Evolutionary conservation across 2,329 filamentous ascomycete species (phyloP), one percentile per base, ranked within the genome.

Genomic region (Arthrobotrys conoides): DNA sequence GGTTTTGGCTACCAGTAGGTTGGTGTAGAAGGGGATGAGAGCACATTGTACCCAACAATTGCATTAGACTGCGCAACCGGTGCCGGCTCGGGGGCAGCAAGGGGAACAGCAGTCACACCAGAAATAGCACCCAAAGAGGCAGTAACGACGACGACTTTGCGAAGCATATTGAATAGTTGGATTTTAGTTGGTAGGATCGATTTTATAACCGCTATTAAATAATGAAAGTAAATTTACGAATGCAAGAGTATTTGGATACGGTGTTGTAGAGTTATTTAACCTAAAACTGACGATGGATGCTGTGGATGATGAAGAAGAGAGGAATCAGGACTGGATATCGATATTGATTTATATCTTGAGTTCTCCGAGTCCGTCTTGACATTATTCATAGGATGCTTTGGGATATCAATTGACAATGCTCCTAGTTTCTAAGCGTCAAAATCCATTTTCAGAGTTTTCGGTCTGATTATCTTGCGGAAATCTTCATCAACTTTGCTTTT

Each of bases 121-220:
- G 51, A n/a, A 18, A 55, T 55, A 12, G 24, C 51, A 6, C 51
- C 51, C 51, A 55, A 55, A 33, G 51, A 33, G 16, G 51, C 27
- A 10, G 51, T 36, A 10, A 33, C 14, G 8, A 55, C 51, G 51
- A 10, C 16, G 16, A 18, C 51, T 18, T 55, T 55, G 27, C 51
- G 51, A 55, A 55, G 51, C 51, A 55, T 55, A 3, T 55, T 55
- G 24, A 33, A 53, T 30, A 30, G 22, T 6, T 53, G 12, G 22
- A 49, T 49, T 24, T 20, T 49, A 24, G 20, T 14, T 24, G 6
- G 20, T 2, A 3, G 22, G 22, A 30, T 27, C 12, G 46, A n/a
- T 33, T 30, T 5, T 12, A 30, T 53, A 30, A 53, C 12, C 10
- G 22, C 16, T 30, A 18, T n/a, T 30, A 2, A n/a, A 53, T 16